Conservation (phyloP, 768 basidiomycete species). For the Auriculariales sp. region DNA sequence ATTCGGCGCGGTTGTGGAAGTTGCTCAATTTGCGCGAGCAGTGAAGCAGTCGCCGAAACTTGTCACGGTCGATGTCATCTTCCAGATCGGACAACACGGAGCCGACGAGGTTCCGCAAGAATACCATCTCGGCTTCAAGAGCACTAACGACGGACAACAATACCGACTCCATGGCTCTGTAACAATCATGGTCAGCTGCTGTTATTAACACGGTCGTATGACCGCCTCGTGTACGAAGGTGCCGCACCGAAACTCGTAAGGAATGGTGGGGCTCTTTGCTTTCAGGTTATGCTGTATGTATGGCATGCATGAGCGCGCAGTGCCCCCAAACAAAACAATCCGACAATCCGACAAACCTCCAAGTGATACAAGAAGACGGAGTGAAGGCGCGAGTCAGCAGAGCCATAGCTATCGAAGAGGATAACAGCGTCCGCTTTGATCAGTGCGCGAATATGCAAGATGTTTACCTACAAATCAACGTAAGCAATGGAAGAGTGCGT, state of each 20-base stretch:
- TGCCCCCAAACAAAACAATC: background rate
- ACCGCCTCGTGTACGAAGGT: background rate
- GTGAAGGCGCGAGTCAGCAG: constrained; percentile 70
- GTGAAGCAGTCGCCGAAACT: constrained; percentile 81
- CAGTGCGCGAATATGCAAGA: constrained; percentile 87
- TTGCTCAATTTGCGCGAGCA: constrained; percentile 78
- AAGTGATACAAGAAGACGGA: constrained; percentile 80
- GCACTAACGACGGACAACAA: constrained; percentile 84
- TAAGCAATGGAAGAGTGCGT: constrained; percentile 1
- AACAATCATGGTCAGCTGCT: constrained; percentile 1
- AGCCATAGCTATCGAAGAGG: constrained; percentile 86
- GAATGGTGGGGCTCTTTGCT: constrained; percentile 46
- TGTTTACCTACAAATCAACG: constrained; percentile 49
- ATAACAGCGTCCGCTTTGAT: constrained; percentile 87
- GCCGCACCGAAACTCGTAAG: constrained; percentile 81
- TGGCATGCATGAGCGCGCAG: background rate
- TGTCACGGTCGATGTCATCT: constrained; percentile 89
- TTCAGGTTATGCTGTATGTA: constrained; percentile 64
- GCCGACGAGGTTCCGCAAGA: constrained; percentile 80
- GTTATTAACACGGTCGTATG: constrained; percentile 9
- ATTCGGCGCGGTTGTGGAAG: constrained; percentile 81
- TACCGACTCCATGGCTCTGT: constrained; percentile 87
- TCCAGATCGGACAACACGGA: constrained; percentile 86
- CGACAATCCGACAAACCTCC: constrained; percentile 34
- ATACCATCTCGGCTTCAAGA: constrained; percentile 91